Evolutionary conservation across 2,329 filamentous ascomycete species (phyloP), one percentile per base, ranked within the genome.

Genomic region (Aphanoascus verrucosus): DNA sequence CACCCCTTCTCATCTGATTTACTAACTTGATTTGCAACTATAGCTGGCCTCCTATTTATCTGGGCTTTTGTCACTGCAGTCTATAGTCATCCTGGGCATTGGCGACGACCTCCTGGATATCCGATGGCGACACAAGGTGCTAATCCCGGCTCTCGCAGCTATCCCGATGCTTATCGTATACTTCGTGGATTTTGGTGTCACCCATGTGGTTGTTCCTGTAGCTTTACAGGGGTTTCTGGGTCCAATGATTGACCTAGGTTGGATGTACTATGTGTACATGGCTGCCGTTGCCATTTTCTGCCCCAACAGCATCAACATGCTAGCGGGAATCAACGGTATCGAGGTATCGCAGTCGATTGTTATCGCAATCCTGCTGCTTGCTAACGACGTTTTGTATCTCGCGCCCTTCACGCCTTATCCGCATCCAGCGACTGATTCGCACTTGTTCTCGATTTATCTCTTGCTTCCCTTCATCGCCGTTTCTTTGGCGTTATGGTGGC

Each of bases 291-390:
- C 91, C 66, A 98, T 98, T 69, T 98, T 98, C 75, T 94, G 89
- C 61, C 90, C 93, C 5, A 97, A 98, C 73, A 89, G 88, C 69
- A 98, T 98, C 79, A 98, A 98, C 75, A 98, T 98, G 72, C 77
- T 98, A n/a, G 93, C 93, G 0, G 93, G 93, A n/a, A 88, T 98
- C 70, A 98, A 98, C 69, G 93, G 93, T 53, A 93, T 98, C 67
- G 93, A 98, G 69, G 93, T 97, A 53, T 83, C 86, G 9, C 93
- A 98, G 72, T 96, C 89, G 56, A 76, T 98, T 58, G 86, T 95
- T 58, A 88, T 98, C 65, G 91, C 90, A 23, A 69, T 83, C 51
- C 79, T 97, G 49, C 81, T 98, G 60, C 80, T 85, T 56, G 73
- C 88, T 67, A 98, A 98, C 73, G 93, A 97, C 68, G 75, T 79